Base-by-base conservation (phyloP, 306 rosid genomes). In the Mucuna pruriens region DNA sequence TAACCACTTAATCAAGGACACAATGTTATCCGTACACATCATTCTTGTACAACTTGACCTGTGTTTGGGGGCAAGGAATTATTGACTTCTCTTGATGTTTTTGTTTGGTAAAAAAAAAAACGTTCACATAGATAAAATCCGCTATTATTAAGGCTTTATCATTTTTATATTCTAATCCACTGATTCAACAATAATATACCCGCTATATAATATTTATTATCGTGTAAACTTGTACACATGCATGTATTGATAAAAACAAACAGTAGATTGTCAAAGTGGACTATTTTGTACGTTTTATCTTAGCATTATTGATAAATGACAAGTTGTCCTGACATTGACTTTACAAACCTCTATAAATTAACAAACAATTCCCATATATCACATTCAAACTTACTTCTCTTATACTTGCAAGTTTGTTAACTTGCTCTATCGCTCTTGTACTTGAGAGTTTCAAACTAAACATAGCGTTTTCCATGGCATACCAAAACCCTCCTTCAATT, bases 401-500 rank as follows among this genome's bases (percentile, higher is more conserved):
- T 8, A 42, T 7, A 6, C 25, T 34, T 29, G 6, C 23, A 65
- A n/a, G 29, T 65, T 36, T 22, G 36, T 11, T 23, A 9, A 9
- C 34, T 58, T 10, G 34, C 6, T 0, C 13, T 0, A 9, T 7
- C 2, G 0, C 4, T 48, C 20, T 13, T 13, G 1, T 7, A 2
- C 16, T 22, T n/a, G 45, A 52, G 65, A 34, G 49, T 52, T 74
- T 12, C 79, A 57, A 74, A 20, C 15, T 2, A 38, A 54, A 36
- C 22, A 15, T 2, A 33, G 31, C 34, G 8, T 33, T 19, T 54
- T 61, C 55, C 2, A 75, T 82, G 85, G 75, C 80, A 54, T 17
- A 54, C 66, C 52, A 81, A 81, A 73, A 74, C 33, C 39, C 46
- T 51, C 25, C 75, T 51, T 64, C 84, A 26, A 52, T 64, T 51